Conservation (phyloP, 495 filamentous ascomycete species). For the Neurospora sp. region DNA sequence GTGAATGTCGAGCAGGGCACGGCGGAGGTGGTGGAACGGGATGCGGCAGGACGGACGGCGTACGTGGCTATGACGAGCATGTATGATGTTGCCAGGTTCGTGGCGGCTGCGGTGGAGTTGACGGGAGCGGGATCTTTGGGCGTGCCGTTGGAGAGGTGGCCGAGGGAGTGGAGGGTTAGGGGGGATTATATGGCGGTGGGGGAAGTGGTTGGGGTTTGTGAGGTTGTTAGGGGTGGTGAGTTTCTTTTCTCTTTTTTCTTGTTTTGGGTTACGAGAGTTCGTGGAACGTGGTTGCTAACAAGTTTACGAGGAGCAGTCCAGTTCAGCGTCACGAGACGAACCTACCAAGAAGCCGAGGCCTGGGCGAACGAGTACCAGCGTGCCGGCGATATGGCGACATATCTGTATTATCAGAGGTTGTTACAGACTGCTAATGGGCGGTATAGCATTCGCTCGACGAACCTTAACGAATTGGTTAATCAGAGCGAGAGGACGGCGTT, state of each 20-base stretch:
- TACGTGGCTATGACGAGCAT: conserved; percentile 56
- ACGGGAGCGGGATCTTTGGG: background rate
- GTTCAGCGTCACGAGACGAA: conserved; percentile 27
- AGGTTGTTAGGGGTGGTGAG: conserved; percentile 31
- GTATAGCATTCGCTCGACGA: conserved; percentile 35
- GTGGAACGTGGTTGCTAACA: too few relatives aligned
- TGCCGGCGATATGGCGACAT: conserved; percentile 24
- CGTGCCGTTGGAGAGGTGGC: conserved; percentile 42
- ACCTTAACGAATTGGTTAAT: conserved; percentile 33
- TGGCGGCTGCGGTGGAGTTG: conserved; percentile 51
- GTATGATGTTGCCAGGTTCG: conserved; percentile 54
- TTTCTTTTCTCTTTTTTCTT: background rate
- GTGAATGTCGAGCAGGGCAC: conserved; percentile 46
- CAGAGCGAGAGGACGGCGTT: conserved; percentile 28
- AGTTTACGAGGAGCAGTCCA: conserved; percentile 1
- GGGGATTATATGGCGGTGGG: conserved; percentile 49
- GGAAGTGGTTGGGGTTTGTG: conserved; percentile 37
- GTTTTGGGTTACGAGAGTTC: too few relatives aligned
- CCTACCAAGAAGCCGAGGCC: conserved; percentile 32
- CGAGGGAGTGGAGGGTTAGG: conserved; percentile 52
- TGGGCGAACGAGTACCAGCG: conserved; percentile 30
- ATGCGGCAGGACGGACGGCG: conserved; percentile 35
- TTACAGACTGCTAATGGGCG: conserved; percentile 41
- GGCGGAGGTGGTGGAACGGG: conserved; percentile 47
- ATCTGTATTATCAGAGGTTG: conserved; percentile 34